Conservation (phyloP, 148 eudicot genomes). For the Chenopodium suecicum region DNA sequence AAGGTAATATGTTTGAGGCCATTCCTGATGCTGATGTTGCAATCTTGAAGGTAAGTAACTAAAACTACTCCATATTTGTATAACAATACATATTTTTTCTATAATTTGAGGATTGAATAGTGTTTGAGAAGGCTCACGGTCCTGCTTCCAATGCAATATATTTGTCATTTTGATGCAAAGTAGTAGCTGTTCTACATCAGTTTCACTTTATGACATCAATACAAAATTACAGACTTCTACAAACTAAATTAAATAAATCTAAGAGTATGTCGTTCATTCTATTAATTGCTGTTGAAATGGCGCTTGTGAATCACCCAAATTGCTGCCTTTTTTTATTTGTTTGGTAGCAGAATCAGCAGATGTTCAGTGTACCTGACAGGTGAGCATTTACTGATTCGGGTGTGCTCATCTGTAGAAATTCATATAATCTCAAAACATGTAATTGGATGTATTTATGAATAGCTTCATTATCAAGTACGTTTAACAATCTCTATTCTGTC, state of each 20-base stretch:
- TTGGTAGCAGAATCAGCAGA: not conserved
- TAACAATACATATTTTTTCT: too few relatives aligned
- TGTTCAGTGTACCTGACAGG: not conserved
- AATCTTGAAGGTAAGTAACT: slow-evolving; percentile 48
- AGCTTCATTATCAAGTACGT: not conserved
- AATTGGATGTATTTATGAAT: not conserved
- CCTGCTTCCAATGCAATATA: not conserved
- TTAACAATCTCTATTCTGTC: not conserved
- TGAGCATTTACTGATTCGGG: not conserved
- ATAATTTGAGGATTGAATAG: too few relatives aligned
- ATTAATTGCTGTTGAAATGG: not conserved
- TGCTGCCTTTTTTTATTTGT: not conserved
- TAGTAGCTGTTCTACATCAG: not conserved
- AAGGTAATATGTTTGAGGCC: slow-evolving; percentile 53
- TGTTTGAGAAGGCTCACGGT: too few relatives aligned
- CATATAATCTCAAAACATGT: not conserved
- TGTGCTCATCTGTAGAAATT: not conserved
- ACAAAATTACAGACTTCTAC: not conserved
- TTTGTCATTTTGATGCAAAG: not conserved
- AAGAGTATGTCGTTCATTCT: not conserved
- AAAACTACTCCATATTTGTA: too few relatives aligned
- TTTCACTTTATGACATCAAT: not conserved
- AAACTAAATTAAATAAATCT: too few relatives aligned
- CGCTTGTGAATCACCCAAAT: not conserved
- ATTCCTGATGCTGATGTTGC: slow-evolving; percentile 49